Evolutionary conservation across 1,284 basidiomycete genomes (phyloP), one percentile per base, ranked within the genome.

Genomic region (Polyporus tsugae): DNA sequence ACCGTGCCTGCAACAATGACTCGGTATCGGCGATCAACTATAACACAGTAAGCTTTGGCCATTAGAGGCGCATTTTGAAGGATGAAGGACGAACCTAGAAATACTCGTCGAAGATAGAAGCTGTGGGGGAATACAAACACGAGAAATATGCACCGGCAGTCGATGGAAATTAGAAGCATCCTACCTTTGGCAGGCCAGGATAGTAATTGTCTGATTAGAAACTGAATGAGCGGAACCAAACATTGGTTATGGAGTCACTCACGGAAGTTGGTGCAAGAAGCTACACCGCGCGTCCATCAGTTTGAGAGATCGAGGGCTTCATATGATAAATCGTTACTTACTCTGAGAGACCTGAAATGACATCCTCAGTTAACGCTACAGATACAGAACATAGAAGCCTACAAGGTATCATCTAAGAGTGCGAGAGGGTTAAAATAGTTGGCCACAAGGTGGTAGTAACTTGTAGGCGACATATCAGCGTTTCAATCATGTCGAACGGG

Each of bases 31-130:
- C 42, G 42, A 44, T 44, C 42, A 19, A 44, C 42, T 44, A 19
- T 7, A 44, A 7, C 7, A 44, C 7, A 6, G 19, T 44, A 19
- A 38, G 38, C 22, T 35, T 41, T 25, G 19, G 1, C 42, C 29
- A 29, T 44, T 7, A 19, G 19, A 29, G 29, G 29, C 29, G 29
- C 29, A n/a, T 22, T 22, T 49, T 7, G 11, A 49, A 22, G 4
- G 3, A 22, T 9, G 46, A 33, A 2, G 11, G 17, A 49, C 44
- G 22, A 39, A 62, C 44, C 29, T 35, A 44, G 15, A 22, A 46
- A 62, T 42, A 62, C 60, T 33, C 60, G 22, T 4, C 25, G 25
- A 19, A 29, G 29, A 17, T 46, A 62, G 42, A 62, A 62, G 6
- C 60, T 62, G 42, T 15, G 44, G 10, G 19, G 5, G 36, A 22